Percentiles rank a stretch among this genome's conserved stretches.
Evolutionary conservation across 176 grass and related monocot species (phyloP).

Genomic region (Leersia perrieri): DNA sequence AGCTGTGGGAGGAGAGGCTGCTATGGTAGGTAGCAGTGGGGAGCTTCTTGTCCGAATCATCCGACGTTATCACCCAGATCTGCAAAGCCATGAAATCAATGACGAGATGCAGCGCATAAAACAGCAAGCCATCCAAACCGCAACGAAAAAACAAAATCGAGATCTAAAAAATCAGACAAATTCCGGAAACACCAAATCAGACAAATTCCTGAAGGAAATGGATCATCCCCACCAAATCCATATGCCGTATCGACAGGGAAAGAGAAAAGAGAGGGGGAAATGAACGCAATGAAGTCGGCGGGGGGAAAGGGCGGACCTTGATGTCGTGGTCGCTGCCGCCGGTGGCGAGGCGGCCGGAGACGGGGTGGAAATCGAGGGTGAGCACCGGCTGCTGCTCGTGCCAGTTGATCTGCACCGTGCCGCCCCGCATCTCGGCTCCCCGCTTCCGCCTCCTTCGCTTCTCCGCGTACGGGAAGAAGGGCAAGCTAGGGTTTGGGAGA

Average conservation of each 20-base stretch:
- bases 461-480: background rate
- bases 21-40: constrained; percentile 66
- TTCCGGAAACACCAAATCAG: background rate
- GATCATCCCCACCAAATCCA: background rate
- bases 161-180: background rate
- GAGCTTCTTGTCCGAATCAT: constrained; percentile 56
- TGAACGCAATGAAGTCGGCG: background rate
- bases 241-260: too few species aligned
- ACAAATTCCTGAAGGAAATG: background rate
- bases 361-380: constrained; percentile 96
- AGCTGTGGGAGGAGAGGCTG: constrained; percentile 74
- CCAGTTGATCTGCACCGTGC: constrained; percentile 98
- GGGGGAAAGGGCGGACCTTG: constrained; percentile 46
- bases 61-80: constrained; percentile 65
- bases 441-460: background rate
- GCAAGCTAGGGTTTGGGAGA: background rate
- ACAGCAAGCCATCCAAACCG: background rate
- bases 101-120: background rate
- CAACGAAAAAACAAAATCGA: background rate
- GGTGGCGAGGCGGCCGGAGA: constrained; percentile 75
- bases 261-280: background rate
- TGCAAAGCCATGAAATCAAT: constrained; percentile 33
- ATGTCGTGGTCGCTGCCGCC: constrained; percentile 92
- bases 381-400: constrained; percentile 93
- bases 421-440: constrained; percentile 65